Evolutionary conservation across 108 stramenopile species (phyloP), one percentile per base, ranked within the genome.

Genomic region (Aurantiochytrium sp.): DNA sequence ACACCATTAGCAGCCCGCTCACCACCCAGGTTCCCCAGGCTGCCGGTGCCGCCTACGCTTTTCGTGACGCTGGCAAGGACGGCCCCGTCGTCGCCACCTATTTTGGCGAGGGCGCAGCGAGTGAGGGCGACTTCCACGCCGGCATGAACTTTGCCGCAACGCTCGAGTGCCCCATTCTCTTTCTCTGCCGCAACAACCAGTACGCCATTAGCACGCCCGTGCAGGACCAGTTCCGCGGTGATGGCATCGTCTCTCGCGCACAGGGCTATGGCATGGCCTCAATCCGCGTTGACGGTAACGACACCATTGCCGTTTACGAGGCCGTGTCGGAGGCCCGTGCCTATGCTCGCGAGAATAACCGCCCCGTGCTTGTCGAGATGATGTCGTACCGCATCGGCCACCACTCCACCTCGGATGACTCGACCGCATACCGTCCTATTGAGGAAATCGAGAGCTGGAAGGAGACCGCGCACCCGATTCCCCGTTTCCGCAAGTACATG

Each of bases 331-430:
- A 92, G 73, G 98, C 98, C 5, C 92, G 96, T 21, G 53, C 44
- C 55, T 55, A 93, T 4, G 92, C 87, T 5, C 53, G 44, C 10
- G 87, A 55, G 25, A 87, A 96, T 58, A 91, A 90, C 57, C 90
- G 93, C 12, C 99, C 99, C 5, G 96, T 98, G 14, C 89, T 99
- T 91, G 95, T 99, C 90, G 99, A 99, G 91, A 96, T 96, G 42
- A 99, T 99, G 97, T 97, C 98, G 12, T 99, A 99, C 92, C 95
- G 99, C 8, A 94, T 95, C 76, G 98, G 98, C 14, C 99, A 99
- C 92, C 99, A 99, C 91, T 96, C 95, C 53, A 99, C 99, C 5
- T 96, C 96, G 8, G 99, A 99, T 89, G 99, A 99, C 93, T 96
- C 96, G 28, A 93, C 97, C 51, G 90, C 96, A 49, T 98, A 98